A percentile compares a stretch with the other conserved stretches of the same genome.
phyloP scores from a whole-genome alignment of 257 asterid species.

The Primulina huaijiensis region DNA sequence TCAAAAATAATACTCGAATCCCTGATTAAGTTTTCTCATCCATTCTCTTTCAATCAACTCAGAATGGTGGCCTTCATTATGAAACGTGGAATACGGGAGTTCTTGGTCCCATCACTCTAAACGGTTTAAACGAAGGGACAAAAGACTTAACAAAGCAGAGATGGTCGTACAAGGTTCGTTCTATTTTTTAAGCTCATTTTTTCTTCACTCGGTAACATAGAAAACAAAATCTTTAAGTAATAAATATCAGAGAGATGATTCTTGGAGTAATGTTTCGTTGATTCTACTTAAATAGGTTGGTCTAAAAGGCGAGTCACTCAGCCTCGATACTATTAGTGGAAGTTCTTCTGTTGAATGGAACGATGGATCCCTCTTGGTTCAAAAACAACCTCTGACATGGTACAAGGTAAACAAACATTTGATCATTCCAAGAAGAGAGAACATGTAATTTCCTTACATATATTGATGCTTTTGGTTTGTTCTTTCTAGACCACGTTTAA shows the following conservation, averaged over 20 bases:
- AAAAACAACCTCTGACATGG: conserved; percentile 89
- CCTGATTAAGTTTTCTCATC: neutral
- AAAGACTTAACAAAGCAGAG: conserved; percentile 76
- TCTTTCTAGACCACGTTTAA: conserved; percentile 55
- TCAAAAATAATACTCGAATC: neutral
- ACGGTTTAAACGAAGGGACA: conserved; percentile 71
- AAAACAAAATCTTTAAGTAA: neutral
- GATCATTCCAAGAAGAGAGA: neutral
- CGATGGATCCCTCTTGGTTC: conserved; percentile 54
- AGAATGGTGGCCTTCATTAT: conserved; percentile 78
- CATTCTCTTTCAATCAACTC: conserved; percentile 20
- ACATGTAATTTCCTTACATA: neutral
- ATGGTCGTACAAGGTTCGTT: conserved; percentile 79
- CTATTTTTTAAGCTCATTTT: neutral
- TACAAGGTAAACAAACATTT: conserved; percentile 60
- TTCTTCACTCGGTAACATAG: neutral
- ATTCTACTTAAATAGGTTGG: conserved; percentile 54
- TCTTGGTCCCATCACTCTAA: conserved; percentile 78
- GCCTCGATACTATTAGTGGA: conserved; percentile 50
- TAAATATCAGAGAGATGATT: neutral
- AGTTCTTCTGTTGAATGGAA: conserved; percentile 79
- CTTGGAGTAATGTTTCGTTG: neutral
- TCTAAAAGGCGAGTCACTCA: conserved; percentile 64
- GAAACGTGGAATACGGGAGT: conserved; percentile 84
- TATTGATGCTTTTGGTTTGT: neutral